Conservation (phyloP, 805 yeast species). For the Jamesozyma gamospora region DNA sequence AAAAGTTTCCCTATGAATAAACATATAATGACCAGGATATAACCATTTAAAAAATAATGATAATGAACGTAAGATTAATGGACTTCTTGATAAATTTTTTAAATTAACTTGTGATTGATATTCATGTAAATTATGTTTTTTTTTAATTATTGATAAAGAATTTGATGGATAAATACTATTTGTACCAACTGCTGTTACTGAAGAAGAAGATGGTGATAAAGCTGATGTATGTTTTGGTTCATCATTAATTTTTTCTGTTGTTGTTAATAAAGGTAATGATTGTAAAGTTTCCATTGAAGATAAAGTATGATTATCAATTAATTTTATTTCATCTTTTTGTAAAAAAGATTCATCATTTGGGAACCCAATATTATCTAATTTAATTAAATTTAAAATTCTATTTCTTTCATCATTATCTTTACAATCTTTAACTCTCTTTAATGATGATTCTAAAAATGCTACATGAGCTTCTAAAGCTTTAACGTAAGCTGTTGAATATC, state of each 20-base stretch:
- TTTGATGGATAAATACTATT: conserved; percentile 22
- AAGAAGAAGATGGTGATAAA: not conserved
- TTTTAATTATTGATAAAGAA: conserved; percentile 18
- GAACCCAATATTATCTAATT: conserved; percentile 3
- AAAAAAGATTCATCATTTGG: conserved; percentile 1
- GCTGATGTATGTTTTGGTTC: not conserved
- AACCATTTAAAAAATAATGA: conserved; percentile 43
- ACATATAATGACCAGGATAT: conserved; percentile 51
- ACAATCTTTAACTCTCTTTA: conserved; percentile 7
- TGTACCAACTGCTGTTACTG: conserved; percentile 9
- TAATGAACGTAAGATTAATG: conserved; percentile 18
- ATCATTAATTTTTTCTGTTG: not conserved
- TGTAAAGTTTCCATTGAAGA: no score
- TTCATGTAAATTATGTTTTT: conserved; percentile 4
- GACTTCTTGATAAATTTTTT: conserved; percentile 16
- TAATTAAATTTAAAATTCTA: conserved; percentile 3
- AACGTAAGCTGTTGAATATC: conserved; percentile 39
- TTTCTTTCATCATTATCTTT: conserved; percentile 7
- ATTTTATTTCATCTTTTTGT: not conserved
- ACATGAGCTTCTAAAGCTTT: conserved; percentile 29
- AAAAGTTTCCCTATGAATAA: conserved; percentile 50
- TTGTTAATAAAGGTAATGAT: not conserved
- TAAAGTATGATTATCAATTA: not conserved
- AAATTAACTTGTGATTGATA: conserved; percentile 9
- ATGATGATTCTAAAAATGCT: conserved; percentile 12